Conservation (phyloP, 2,329 filamentous ascomycete genomes). For the Colletotrichum sansevieriae region DNA sequence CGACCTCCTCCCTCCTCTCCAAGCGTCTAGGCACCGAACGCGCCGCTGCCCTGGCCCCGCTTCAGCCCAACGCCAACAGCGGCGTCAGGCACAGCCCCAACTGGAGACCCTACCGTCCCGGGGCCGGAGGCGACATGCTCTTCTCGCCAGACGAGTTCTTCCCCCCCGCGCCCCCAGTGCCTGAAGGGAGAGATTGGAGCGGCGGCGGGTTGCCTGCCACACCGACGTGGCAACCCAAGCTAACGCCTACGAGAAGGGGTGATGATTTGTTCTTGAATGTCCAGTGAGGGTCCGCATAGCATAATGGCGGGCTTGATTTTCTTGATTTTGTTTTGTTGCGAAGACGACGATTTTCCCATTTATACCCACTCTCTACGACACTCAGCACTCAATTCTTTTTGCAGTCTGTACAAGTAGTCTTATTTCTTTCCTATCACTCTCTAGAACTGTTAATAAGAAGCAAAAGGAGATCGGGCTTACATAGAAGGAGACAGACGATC, state of each 20-base stretch:
- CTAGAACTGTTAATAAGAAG: conserved; percentile 30
- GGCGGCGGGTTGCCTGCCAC: conserved; percentile 55
- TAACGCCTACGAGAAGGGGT: conserved; percentile 76
- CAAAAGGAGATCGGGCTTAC: conserved; percentile 5
- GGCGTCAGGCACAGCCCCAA: conserved; percentile 42
- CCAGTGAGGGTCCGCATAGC: conserved; percentile 49
- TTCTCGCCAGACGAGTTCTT: conserved; percentile 34
- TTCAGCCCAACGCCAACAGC: conserved; percentile 46
- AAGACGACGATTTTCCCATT: conserved; percentile 22
- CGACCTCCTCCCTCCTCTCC: conserved; percentile 61
- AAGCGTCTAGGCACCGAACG: conserved; percentile 65
- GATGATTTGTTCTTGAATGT: conserved; percentile 74
- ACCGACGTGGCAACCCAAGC: conserved; percentile 72
- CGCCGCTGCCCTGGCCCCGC: conserved; percentile 59
- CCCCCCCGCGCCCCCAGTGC: conserved; percentile 16
- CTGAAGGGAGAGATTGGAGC: not conserved
- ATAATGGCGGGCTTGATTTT: not conserved
- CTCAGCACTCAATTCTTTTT: not conserved
- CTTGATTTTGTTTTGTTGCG: conserved; percentile 6
- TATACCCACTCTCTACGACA: conserved; percentile 38
- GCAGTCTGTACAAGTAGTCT: conserved; percentile 29
- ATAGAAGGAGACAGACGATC: conserved; percentile 4
- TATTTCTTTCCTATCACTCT: conserved; percentile 16
- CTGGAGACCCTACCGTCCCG: conserved; percentile 37
- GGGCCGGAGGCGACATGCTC: conserved; percentile 24